These are phyloP conservation scores for Asterophora parasitica DNA, from an alignment of 768 basidiomycete genomes.

Conservation along the genomic window DNA sequence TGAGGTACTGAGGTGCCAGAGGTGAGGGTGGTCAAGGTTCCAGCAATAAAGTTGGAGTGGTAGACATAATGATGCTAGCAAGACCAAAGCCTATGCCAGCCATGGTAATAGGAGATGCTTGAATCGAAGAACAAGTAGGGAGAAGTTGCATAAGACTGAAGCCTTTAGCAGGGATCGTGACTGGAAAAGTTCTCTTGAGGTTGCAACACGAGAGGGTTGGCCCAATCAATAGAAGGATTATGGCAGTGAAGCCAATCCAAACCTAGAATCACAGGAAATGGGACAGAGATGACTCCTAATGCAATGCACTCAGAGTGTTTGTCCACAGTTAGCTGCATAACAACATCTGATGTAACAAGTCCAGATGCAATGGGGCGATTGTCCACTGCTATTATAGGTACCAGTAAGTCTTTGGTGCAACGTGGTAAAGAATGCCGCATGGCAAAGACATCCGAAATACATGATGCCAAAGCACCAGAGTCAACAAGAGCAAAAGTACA, in stretches of 20 bases:
- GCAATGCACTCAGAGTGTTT: slow-evolving; percentile 26
- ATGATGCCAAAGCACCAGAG: slow-evolving; percentile 30
- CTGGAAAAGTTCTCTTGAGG: slow-evolving; percentile 16
- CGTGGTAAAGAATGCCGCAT: slow-evolving; percentile 27
- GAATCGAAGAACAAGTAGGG: slow-evolving; percentile 1
- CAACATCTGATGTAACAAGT: slow-evolving; percentile 33
- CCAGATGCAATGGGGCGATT: slow-evolving; percentile 35
- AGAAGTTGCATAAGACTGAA: slow-evolving; percentile 18
- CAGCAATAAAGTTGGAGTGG: slow-evolving; percentile 1
- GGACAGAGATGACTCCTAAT: slow-evolving; percentile 27
- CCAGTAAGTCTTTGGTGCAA: slow-evolving; percentile 22
- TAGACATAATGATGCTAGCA: slow-evolving; percentile 9
- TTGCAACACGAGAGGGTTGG: slow-evolving; percentile 21
- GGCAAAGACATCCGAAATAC: slow-evolving; percentile 33
- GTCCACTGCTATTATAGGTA: slow-evolving; percentile 26
- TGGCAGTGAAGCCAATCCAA: slow-evolving; percentile 32
- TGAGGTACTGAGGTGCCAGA: too few species aligned
- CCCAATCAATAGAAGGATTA: slow-evolving; percentile 33
- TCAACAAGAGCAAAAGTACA: slow-evolving; percentile 33
- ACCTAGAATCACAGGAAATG: slow-evolving; percentile 32
- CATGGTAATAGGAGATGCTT: slow-evolving; percentile 12
- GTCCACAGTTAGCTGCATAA: slow-evolving; percentile 22
- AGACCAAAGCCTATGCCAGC: slow-evolving; percentile 28
- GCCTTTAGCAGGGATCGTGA: slow-evolving; percentile 19
- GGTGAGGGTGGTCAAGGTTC: too few species aligned